phyloP scores from a whole-genome alignment of 805 yeast genomes.

The Nakazawaea wickerhamii region DNA sequence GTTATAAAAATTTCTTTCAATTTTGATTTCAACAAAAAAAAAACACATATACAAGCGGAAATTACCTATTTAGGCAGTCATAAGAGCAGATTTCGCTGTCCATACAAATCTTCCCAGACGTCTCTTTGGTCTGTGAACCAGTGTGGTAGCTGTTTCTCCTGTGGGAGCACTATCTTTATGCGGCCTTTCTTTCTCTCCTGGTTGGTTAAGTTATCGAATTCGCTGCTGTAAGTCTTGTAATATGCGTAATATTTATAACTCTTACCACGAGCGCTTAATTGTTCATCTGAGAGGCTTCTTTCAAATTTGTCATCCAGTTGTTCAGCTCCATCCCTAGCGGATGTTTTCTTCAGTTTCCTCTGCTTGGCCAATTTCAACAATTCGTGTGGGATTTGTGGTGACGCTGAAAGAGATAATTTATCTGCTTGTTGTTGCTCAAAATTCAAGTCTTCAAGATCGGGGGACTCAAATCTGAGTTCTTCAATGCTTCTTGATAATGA shows the following conservation, averaged over 20 bases:
- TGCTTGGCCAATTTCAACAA: slow-evolving; percentile 50
- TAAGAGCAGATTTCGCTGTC: slow-evolving; percentile 19
- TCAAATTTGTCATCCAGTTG: slow-evolving; percentile 20
- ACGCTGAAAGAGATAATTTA: slow-evolving; percentile 49
- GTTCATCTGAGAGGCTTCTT: slow-evolving; percentile 19
- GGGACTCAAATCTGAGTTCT: slow-evolving; percentile 1
- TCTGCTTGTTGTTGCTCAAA: slow-evolving; percentile 18
- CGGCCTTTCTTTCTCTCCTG: slow-evolving; percentile 30
- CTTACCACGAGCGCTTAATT: slow-evolving; percentile 17
- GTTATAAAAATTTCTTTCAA: neutral
- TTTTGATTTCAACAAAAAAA: neutral
- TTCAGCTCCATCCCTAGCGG: slow-evolving; percentile 25
- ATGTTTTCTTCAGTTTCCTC: slow-evolving; percentile 33
- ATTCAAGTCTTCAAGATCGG: slow-evolving; percentile 8
- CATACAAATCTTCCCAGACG: slow-evolving; percentile 47
- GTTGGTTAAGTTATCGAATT: slow-evolving; percentile 11
- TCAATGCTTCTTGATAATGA: slow-evolving; percentile 7
- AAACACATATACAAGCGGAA: neutral
- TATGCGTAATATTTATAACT: slow-evolving; percentile 3
- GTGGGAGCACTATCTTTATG: slow-evolving; percentile 49
- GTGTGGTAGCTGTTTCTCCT: slow-evolving; percentile 56
- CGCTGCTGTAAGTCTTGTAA: slow-evolving; percentile 3
- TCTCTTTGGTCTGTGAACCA: slow-evolving; percentile 70
- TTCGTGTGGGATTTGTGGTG: slow-evolving; percentile 66
- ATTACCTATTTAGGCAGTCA: slow-evolving; percentile 1